Evolutionary conservation across 371 early-diverging fungal genomes (phyloP).

Genomic region (Scutellospora calospora): DNA sequence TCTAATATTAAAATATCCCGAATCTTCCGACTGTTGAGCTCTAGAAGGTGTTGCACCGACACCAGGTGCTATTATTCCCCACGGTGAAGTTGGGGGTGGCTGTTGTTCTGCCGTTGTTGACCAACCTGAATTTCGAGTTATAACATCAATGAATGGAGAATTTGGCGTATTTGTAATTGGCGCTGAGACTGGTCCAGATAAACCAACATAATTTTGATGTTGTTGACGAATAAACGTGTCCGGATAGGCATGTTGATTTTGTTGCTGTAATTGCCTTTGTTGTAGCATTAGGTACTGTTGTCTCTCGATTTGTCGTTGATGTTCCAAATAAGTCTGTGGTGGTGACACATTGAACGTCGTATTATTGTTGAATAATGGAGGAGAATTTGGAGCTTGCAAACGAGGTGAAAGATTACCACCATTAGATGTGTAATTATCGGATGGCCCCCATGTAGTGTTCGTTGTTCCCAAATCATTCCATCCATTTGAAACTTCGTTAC

Average conservation of each 20-base stretch:
- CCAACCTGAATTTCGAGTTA: constrained; percentile 20
- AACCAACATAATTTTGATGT: constrained; percentile 28
- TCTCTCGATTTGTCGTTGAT: constrained; percentile 45
- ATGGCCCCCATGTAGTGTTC: constrained; percentile 30
- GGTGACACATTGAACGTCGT: constrained; percentile 40
- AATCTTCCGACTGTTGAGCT: constrained; percentile 24
- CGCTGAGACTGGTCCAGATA: constrained; percentile 40
- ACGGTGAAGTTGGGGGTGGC: constrained; percentile 28
- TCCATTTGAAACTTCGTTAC: constrained; percentile 31
- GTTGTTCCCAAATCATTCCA: constrained; percentile 32
- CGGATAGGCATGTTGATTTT: constrained; percentile 27
- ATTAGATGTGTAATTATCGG: constrained; percentile 35
- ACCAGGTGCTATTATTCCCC: constrained; percentile 30
- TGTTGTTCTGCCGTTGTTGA: constrained; percentile 5
- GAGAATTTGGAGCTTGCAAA: constrained; percentile 42
- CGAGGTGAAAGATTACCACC: constrained; percentile 41
- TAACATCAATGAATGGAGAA: constrained; percentile 12
- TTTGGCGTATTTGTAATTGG: constrained; percentile 33
- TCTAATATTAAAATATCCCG: constrained; percentile 29
- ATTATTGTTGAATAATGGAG: constrained; percentile 40
- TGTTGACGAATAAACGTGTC: constrained; percentile 34
- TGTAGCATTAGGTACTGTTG: constrained; percentile 50
- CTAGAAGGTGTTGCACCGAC: constrained; percentile 21
- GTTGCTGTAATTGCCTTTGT: constrained; percentile 48
- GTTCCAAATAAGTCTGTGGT: constrained; percentile 35